Evolutionary conservation across 225 moss, liverwort and hornwort genomes (phyloP), one percentile per base, ranked within the genome.

Genomic region (Pseudoscleropodium purum): DNA sequence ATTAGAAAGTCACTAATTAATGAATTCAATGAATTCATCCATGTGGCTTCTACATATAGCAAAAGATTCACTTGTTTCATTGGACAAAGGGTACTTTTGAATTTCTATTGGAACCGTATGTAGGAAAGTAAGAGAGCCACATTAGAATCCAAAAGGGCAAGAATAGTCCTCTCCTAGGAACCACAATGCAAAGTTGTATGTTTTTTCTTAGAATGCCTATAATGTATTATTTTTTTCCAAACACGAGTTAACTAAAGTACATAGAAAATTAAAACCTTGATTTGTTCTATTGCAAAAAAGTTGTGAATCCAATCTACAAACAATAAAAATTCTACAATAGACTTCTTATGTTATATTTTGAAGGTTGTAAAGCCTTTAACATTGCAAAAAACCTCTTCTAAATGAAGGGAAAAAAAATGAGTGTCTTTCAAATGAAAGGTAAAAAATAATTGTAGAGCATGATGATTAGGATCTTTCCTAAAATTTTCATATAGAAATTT

Each of bases 151-250:
- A 12, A 49, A 75, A 49, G 18, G 12, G 7, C 31, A 33, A 49
- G 2, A 49, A 11, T 31, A 75, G 11, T 49, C 11, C 11, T 47
- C 31, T 1, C 18, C 2, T 43, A 11, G 10, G 6, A 30, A 29
- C 10, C 4, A 74, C 7, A 11, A 47, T 75, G 0, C 4, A 0
- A 30, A 75, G 31, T 11, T 31, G 19, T 18, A 31, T 75, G 4
- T 11, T 75, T 75, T 31, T 75, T 18, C 2, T 47, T 75, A 18
- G 31, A 11, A 0, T 0, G 0, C 75, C 3, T 18, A 13, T 25
- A 37, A 10, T 34, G 18, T 66, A 66, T 66, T 5, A 65, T 17
- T 66, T 34, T 17, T 18, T 66, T 18, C 33, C 18, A 17, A 34
- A 31, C 30, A 63, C 37, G 67, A 67, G 24, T n/a, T n/a, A 21